Conservation (phyloP, 495 filamentous ascomycete genomes). For the Beverwykella pulmonaria region DNA sequence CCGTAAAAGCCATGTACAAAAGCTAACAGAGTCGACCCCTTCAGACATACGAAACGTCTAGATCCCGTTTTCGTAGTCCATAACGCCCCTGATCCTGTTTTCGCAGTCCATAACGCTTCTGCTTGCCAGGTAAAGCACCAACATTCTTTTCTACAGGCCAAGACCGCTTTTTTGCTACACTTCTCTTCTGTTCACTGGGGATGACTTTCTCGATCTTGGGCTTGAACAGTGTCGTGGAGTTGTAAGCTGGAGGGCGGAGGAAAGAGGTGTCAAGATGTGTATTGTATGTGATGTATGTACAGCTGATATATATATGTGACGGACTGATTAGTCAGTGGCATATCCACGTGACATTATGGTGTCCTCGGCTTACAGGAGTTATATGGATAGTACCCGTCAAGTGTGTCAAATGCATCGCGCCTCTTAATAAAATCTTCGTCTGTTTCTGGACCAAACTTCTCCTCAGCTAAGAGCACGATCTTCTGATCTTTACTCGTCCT, state of each 20-base stretch:
- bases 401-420: conserved; percentile 1
- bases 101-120: conserved; percentile 2
- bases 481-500: conserved; percentile 1
- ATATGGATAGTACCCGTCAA: conserved; percentile 1
- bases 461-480: neutral
- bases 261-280: too few species aligned
- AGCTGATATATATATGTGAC: too few species aligned
- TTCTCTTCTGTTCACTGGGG: neutral
- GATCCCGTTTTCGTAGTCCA: conserved; percentile 7
- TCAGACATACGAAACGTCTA: conserved; percentile 1
- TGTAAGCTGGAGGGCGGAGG: too few species aligned
- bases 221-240: conserved; percentile 3
- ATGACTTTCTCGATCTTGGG: neutral
- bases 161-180: neutral
- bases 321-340: too few species aligned
- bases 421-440: conserved; percentile 1
- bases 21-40: neutral
- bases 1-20: conserved; percentile 1
- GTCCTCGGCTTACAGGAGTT: too few species aligned
- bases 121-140: neutral
- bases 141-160: neutral
- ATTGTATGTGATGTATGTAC: too few species aligned
- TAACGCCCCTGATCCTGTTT: too few species aligned
- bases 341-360: too few species aligned
- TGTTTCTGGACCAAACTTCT: conserved; percentile 6